Evolutionary conservation across 2,329 filamentous ascomycete species (phyloP).

Genomic region (Myriosclerotinia scirpicola): DNA sequence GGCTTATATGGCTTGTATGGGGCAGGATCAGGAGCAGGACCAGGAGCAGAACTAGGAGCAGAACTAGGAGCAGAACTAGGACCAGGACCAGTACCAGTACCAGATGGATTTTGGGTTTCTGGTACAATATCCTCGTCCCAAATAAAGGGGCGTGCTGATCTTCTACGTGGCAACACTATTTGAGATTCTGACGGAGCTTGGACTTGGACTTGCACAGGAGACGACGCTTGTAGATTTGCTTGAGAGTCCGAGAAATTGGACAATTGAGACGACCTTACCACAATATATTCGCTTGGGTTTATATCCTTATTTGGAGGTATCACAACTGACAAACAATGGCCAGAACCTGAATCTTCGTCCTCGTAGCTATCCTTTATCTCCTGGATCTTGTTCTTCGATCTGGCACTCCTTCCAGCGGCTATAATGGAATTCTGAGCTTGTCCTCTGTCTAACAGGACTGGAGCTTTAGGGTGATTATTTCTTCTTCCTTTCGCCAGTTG

Average conservation of each 20-base stretch:
- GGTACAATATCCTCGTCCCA: constrained; percentile 34
- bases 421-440: constrained; percentile 22
- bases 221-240: constrained; percentile 4
- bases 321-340: constrained; percentile 23
- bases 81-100: constrained; percentile 25
- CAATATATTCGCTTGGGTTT: constrained; percentile 29
- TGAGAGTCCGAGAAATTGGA: constrained; percentile 11
- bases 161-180: constrained; percentile 8
- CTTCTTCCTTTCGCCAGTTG: constrained; percentile 29
- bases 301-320: constrained; percentile 28
- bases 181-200: constrained; percentile 20
- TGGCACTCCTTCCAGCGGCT: constrained; percentile 25
- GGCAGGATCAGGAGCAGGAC: background rate
- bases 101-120: constrained; percentile 32
- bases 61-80: background rate
- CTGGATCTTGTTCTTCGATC: constrained; percentile 3
- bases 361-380: constrained; percentile 38
- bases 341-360: constrained; percentile 26
- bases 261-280: constrained; percentile 26
- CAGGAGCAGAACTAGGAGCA: background rate
- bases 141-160: constrained; percentile 23
- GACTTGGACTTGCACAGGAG: constrained; percentile 17
- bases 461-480: background rate
- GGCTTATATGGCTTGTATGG: constrained; percentile 19
- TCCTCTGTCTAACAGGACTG: constrained; percentile 20